Evolutionary conservation across 1,284 basidiomycete genomes (phyloP), one percentile per base, ranked within the genome.

Genomic region (Papiliotrema terrestris): DNA sequence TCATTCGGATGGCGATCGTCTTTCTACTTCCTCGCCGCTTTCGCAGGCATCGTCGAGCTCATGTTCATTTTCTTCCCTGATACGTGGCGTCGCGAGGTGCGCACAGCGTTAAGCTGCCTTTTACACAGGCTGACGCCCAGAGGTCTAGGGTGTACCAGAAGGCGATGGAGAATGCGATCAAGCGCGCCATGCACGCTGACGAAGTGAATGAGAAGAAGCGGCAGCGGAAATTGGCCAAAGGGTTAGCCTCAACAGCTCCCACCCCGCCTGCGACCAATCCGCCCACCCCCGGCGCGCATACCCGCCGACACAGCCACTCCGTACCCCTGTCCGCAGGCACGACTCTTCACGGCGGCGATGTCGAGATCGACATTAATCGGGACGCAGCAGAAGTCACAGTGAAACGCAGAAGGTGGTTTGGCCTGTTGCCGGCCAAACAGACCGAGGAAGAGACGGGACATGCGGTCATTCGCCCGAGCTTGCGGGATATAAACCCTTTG

Each of bases 11-110:
- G 91, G 90, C 82, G 87, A 26, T 83, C 84, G 5, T 83, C 84
- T 0, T 89, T 93, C 71, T 93, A 88, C 81, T 90, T 92, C 71
- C 80, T 91, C 22, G 78, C 83, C 1, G 84, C 84, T 44, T 81
- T 86, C 51, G 83, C 83, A 8, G 83, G 82, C 5, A 49, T 81
- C 41, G 83, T 82, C 59, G 78, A 83, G 49, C 47, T 83, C 45
- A 76, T 80, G 19, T 90, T 90, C 74, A 56, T 85, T 37, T 72
- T 86, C 52, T 83, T 91, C 78, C 84, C 83, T 51, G 91, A 93
- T 65, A 91, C 89, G 1, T 93, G 89, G 78, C 82, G 91, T 15
- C 78, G 81, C 54, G 88, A 92, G 56, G 67, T 69, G 20, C 55
- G 48, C 44, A 36, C 20, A 23, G 22, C 51, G 32, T 17, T 20